Percentiles rank a stretch among this genome's conserved stretches.
Conservation (phyloP, 192 early-diverging fungal genomes). For the Coemansia sp. region DNA sequence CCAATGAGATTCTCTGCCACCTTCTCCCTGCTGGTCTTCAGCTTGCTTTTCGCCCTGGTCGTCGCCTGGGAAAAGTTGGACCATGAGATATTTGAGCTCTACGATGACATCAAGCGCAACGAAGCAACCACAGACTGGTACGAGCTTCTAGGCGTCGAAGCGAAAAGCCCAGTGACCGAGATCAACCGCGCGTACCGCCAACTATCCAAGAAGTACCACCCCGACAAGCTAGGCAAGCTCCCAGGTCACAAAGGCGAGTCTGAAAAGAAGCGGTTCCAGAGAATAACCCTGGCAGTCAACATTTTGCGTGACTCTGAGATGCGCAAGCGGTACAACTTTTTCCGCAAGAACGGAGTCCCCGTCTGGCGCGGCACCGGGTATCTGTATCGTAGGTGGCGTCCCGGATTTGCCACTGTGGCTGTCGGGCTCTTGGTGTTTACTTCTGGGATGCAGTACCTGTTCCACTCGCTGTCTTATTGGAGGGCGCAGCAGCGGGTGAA, state of each 20-base stretch:
- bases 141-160: conserved; percentile 57
- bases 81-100: conserved; percentile 81
- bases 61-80: conserved; percentile 59
- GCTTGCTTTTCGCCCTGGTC: neutral
- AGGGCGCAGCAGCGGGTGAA: conserved; percentile 60
- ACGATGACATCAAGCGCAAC: conserved; percentile 67
- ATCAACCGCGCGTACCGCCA: conserved; percentile 68
- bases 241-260: conserved; percentile 16
- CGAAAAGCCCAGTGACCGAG: conserved; percentile 54
- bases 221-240: conserved; percentile 66
- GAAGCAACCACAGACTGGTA: conserved; percentile 62
- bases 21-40: conserved; percentile 6
- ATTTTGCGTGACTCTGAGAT: conserved; percentile 61
- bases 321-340: conserved; percentile 76
- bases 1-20: conserved; percentile 8
- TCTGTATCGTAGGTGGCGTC: conserved; percentile 68
- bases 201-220: conserved; percentile 65
- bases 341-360: conserved; percentile 76
- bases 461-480: conserved; percentile 56
- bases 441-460: conserved; percentile 65
- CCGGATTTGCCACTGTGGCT: conserved; percentile 61
- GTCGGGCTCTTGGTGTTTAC: conserved; percentile 56
- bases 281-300: conserved; percentile 60
- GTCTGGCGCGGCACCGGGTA: conserved; percentile 77
- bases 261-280: conserved; percentile 61